These are phyloP conservation scores for Sarocladium brachiariae DNA, from an alignment of 2,329 filamentous ascomycete genomes.

Conservation along the genomic window DNA sequence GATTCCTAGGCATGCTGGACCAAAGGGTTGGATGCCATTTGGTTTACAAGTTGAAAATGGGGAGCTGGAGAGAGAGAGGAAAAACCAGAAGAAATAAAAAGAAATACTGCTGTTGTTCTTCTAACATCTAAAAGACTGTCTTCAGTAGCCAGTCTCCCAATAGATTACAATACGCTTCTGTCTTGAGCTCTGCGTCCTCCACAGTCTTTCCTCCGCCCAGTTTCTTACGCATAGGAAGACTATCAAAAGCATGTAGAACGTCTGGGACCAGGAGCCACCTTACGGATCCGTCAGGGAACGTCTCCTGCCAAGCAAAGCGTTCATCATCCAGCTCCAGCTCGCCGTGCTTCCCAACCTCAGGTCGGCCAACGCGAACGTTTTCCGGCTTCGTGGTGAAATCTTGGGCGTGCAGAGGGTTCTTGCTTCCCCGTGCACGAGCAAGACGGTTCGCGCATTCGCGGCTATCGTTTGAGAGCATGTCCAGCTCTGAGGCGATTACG, in stretches of 20 bases:
- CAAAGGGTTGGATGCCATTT: too few relatives aligned
- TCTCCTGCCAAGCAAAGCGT: background rate
- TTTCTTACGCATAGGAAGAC: background rate
- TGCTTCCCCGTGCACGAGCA: background rate
- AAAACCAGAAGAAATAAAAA: too few relatives aligned
- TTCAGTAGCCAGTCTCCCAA: background rate
- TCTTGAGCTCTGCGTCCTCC: constrained; percentile 1
- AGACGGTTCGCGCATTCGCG: background rate
- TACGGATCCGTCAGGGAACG: background rate
- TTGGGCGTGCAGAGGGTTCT: too few relatives aligned
- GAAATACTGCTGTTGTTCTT: too few relatives aligned
- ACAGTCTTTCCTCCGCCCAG: background rate
- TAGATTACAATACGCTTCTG: background rate
- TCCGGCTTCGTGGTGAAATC: too few relatives aligned
- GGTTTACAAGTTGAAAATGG: too few relatives aligned
- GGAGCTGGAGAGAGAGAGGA: too few relatives aligned
- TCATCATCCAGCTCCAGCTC: constrained; percentile 1
- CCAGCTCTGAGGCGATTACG: constrained; percentile 1
- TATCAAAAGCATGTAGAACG: background rate
- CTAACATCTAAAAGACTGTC: background rate
- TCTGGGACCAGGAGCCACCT: constrained; percentile 1
- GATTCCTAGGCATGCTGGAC: too few relatives aligned
- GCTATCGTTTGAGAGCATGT: constrained; percentile 1
- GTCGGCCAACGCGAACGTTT: too few relatives aligned
- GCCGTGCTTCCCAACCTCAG: background rate